A percentile compares a stretch with the other conserved stretches of the same genome.
Conservation (phyloP, 345 rosid genomes). For the Diplotaxis tenuifolia region DNA sequence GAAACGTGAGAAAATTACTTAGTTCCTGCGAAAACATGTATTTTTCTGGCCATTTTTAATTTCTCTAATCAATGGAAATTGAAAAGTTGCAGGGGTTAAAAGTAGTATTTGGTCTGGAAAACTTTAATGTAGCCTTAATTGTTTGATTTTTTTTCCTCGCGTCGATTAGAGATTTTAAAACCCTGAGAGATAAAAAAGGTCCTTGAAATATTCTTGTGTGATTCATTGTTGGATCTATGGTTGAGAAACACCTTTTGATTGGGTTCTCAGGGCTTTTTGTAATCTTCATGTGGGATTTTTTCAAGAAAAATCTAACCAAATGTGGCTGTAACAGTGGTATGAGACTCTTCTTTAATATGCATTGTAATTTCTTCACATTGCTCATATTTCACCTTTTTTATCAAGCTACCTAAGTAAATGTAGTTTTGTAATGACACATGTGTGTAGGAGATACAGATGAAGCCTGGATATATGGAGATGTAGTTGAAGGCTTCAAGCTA, state of each 20-base stretch:
- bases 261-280: background rate
- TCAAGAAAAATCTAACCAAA: conserved; percentile 10
- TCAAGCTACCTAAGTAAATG: conserved; percentile 39
- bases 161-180: too few relatives aligned
- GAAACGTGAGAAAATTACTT: conserved; percentile 27
- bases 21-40: background rate
- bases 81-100: background rate
- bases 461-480: conserved; percentile 93
- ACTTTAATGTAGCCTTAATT: too few relatives aligned
- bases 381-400: background rate
- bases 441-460: conserved; percentile 81
- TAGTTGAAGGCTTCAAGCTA: conserved; percentile 54
- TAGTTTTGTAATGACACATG: conserved; percentile 63
- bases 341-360: conserved; percentile 17
- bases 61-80: background rate
- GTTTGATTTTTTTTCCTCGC: too few relatives aligned
- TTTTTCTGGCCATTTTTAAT: background rate
- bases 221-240: conserved; percentile 25
- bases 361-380: background rate
- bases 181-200: too few relatives aligned
- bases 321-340: conserved; percentile 25
- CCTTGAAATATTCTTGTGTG: background rate
- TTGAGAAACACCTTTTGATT: conserved; percentile 17
- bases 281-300: conserved; percentile 3
- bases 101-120: too few relatives aligned